phyloP scores from a whole-genome alignment of 768 basidiomycete genomes.

The Jaapia argillacea region DNA sequence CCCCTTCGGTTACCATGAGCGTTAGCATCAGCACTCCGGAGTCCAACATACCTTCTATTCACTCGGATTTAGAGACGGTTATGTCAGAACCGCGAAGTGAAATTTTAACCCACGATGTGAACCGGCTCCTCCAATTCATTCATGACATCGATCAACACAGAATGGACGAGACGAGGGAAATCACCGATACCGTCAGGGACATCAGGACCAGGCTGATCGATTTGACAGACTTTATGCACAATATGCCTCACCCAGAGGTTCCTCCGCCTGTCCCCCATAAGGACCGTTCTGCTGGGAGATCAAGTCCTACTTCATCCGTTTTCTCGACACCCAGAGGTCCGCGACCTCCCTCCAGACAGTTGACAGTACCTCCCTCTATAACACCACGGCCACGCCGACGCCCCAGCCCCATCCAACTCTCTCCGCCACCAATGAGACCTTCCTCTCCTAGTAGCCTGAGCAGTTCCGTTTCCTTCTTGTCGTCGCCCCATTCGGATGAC shows the following conservation, averaged over 20 bases:
- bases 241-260: slow-evolving; percentile 8
- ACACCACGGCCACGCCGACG: slow-evolving; percentile 3
- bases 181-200: slow-evolving; percentile 57
- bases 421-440: slow-evolving; percentile 33
- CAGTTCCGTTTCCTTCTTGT: slow-evolving; percentile 33
- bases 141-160: slow-evolving; percentile 58
- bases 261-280: slow-evolving; percentile 20
- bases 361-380: slow-evolving; percentile 1
- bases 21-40: slow-evolving; percentile 42
- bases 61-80: slow-evolving; percentile 33
- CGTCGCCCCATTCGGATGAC: slow-evolving; percentile 72
- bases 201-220: slow-evolving; percentile 62
- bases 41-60: slow-evolving; percentile 38
- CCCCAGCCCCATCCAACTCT: slow-evolving; percentile 23
- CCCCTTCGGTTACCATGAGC: slow-evolving; percentile 30
- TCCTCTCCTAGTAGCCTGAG: slow-evolving; percentile 28
- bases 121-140: slow-evolving; percentile 39
- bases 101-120: slow-evolving; percentile 39
- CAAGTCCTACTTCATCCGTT: slow-evolving; percentile 23
- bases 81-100: slow-evolving; percentile 29
- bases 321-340: slow-evolving; percentile 9
- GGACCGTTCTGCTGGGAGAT: slow-evolving; percentile 37
- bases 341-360: slow-evolving; percentile 9
- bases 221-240: slow-evolving; percentile 45
- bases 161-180: slow-evolving; percentile 51